Evolutionary conservation across 78 protist genomes (phyloP).

Genomic region (Monocercomonoides exilis): DNA sequence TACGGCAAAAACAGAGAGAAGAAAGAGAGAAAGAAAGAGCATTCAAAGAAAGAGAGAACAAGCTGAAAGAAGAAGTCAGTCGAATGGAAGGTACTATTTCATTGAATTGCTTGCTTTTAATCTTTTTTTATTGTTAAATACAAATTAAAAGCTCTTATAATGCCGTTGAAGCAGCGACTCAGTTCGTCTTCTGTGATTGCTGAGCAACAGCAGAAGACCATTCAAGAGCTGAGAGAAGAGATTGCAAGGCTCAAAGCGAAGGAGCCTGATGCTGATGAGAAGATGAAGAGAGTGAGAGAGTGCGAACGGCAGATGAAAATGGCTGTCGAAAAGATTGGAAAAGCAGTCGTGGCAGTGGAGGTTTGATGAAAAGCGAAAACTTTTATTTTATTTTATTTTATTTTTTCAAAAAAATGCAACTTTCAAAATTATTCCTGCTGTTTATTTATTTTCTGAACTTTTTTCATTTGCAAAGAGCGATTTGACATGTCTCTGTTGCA

Average conservation of each 20-base stretch:
- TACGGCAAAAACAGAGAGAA: no score
- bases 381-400: no score
- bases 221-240: not conserved
- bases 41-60: no score
- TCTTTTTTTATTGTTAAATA: no score
- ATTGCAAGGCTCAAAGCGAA: not conserved
- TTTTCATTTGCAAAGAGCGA: not conserved
- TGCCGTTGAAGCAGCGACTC: not conserved
- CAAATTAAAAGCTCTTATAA: not conserved
- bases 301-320: not conserved
- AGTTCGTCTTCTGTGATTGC: not conserved
- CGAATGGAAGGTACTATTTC: no score
- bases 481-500: not conserved
- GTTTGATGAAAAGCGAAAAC: no score
- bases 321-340: not conserved
- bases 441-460: not conserved
- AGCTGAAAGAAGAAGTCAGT: no score
- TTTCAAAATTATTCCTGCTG: no score
- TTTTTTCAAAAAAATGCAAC: no score
- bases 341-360: not conserved
- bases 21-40: no score
- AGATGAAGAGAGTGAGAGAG: not conserved
- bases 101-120: no score
- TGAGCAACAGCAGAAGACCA: not conserved
- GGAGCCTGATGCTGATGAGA: not conserved